phyloP scores from a whole-genome alignment of 2,329 filamentous ascomycete species.

The Anisogramma anomala region DNA sequence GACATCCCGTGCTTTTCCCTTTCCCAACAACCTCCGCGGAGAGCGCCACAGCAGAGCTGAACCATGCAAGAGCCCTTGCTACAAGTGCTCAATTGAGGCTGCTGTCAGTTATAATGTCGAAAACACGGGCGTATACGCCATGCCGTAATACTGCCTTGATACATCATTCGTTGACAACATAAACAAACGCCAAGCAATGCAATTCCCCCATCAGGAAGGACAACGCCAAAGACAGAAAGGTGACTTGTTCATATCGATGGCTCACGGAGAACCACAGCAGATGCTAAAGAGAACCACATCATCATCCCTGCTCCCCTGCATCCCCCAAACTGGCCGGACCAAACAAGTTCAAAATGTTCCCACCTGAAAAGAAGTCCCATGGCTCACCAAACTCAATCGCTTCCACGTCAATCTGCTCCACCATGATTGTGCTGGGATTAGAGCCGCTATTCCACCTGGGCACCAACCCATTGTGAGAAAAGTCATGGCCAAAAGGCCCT shows the following conservation, averaged over 20 bases:
- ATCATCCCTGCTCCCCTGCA: neutral
- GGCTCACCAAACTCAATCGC: conserved; percentile 44
- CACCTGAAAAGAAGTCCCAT: conserved; percentile 63
- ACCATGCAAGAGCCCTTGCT: too few relatives aligned
- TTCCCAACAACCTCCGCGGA: too few relatives aligned
- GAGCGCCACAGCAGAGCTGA: too few relatives aligned
- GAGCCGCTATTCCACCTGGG: conserved; percentile 18
- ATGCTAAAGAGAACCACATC: too few relatives aligned
- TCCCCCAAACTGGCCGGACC: conserved; percentile 19
- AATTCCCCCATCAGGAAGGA: neutral
- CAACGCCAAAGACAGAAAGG: too few relatives aligned
- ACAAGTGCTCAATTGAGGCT: too few relatives aligned
- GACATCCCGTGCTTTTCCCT: too few relatives aligned
- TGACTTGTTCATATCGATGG: too few relatives aligned
- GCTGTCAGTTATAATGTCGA: too few relatives aligned
- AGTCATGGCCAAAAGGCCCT: conserved; percentile 18
- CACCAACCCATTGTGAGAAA: conserved; percentile 19
- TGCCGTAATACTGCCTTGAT: too few relatives aligned
- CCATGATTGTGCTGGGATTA: conserved; percentile 47
- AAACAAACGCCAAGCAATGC: neutral
- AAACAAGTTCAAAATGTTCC: conserved; percentile 46
- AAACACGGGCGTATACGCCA: too few relatives aligned
- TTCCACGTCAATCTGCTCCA: conserved; percentile 68
- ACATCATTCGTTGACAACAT: neutral
- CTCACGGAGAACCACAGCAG: too few relatives aligned